Percentiles rank a stretch among this genome's conserved stretches.
Conservation (phyloP, 2,329 filamentous ascomycete species). For the Coniochaeta sp. region DNA sequence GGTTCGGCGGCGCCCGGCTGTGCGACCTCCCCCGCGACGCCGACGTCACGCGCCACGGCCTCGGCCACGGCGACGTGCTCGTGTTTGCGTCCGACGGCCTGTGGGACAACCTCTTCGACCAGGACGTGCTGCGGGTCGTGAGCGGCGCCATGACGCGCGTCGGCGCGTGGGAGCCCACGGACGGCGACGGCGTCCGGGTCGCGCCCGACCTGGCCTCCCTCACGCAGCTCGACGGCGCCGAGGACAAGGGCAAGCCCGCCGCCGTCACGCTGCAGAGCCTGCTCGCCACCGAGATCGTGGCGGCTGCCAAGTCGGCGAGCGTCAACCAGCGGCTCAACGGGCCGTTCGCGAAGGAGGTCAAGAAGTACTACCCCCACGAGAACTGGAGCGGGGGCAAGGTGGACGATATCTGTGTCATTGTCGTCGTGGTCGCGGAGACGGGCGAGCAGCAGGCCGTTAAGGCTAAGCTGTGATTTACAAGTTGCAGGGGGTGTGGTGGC, state of each 20-base stretch:
- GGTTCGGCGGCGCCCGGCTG: conserved; percentile 76
- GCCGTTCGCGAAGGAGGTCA: conserved; percentile 91
- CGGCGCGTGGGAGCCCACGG: conserved; percentile 63
- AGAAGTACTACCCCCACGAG: conserved; percentile 78
- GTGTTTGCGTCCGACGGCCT: conserved; percentile 91
- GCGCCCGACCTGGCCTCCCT: conserved; percentile 50
- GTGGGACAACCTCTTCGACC: conserved; percentile 90
- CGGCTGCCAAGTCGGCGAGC: conserved; percentile 79
- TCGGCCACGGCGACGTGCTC: conserved; percentile 89
- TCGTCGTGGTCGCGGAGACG: conserved; percentile 64
- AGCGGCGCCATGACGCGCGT: conserved; percentile 66
- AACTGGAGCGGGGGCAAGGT: conserved; percentile 88
- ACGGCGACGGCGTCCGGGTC: conserved; percentile 54
- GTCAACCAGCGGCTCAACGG: conserved; percentile 76
- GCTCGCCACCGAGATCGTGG: conserved; percentile 71
- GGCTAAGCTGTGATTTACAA: conserved; percentile 19
- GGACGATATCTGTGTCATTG: conserved; percentile 88
- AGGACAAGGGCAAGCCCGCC: conserved; percentile 8
- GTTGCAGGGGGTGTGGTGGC: neutral
- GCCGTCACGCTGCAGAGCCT: conserved; percentile 61
- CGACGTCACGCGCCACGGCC: conserved; percentile 64
- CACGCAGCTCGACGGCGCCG: conserved; percentile 37
- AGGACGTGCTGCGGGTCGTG: conserved; percentile 77
- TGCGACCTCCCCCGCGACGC: conserved; percentile 81
- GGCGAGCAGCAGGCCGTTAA: conserved; percentile 27